Evolutionary conservation across 2,329 filamentous ascomycete species (phyloP), one percentile per base, ranked within the genome.

Genomic region (Hypoxylon sp.): DNA sequence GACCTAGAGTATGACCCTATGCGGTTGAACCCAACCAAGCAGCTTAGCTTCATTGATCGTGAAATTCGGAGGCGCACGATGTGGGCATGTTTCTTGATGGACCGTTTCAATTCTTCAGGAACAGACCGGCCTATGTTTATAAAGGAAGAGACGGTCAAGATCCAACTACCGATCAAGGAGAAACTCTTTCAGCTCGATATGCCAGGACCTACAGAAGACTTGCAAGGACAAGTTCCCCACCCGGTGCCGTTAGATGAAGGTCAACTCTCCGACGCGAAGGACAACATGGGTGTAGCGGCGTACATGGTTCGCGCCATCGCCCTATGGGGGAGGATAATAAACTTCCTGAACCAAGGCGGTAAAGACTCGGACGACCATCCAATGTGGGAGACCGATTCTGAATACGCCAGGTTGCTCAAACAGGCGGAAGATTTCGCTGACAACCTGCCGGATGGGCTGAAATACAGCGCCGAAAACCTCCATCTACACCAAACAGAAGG

Each of bases 21-120:
- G 33, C 85, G 85, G n/a, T 82, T 84, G n/a, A 86, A 86, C 40
- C 84, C 85, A 18, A 83, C 85, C 11, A 84, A 85, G 1, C 87
- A 91, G 67, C 85, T 96, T 54, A 97, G 93, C 75, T 96, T 96
- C 71, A 93, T 94, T 14, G 96, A 98, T 77, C 90, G 93, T 26
- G 96, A 99, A 77, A 97, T 98, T 56, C 87, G 96, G 64, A 84
- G 96, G 70, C 87, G 96, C 60, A 96, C 93, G 2, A 98, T 99
- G 95, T 99, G 96, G 96, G 92, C 94, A 11, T 98, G 95, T 76
- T 97, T 97, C 74, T 79, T 97, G 60, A 97, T 98, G 94, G 96
- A 99, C 76, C 89, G 95, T 0, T 97, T 97, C 82, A 97, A 96
- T 78, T 97, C 95, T 0, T 97, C 94, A 1, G 95, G 96, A 1